phyloP scores from a whole-genome alignment of 495 filamentous ascomycete species.

The Filosporella fistucella region DNA sequence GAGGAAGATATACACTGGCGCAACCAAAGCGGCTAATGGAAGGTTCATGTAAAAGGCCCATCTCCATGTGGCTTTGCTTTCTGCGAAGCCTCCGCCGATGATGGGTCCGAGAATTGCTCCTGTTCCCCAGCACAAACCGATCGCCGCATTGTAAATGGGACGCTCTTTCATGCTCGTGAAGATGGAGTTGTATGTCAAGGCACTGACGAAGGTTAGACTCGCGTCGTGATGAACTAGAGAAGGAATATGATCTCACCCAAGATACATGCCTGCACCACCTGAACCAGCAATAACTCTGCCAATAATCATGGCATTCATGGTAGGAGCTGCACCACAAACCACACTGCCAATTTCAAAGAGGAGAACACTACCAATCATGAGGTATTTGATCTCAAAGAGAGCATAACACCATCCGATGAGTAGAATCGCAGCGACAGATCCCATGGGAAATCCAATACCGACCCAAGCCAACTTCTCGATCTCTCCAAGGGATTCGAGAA shows the following conservation, averaged over 20 bases:
- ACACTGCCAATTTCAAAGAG: conserved; percentile 47
- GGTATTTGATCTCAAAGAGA: conserved; percentile 46
- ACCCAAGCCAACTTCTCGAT: conserved; percentile 54
- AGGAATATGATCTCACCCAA: conserved; percentile 25
- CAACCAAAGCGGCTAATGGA: neutral
- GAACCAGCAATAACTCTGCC: conserved; percentile 38
- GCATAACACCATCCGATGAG: conserved; percentile 30
- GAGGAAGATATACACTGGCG: neutral
- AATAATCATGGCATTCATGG: conserved; percentile 36
- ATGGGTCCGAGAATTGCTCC: conserved; percentile 41
- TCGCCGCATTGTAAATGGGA: conserved; percentile 35
- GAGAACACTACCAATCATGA: conserved; percentile 39
- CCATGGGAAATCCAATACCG: conserved; percentile 46
- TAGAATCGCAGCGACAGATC: conserved; percentile 40
- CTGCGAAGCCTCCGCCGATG: conserved; percentile 35
- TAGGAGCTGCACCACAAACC: conserved; percentile 49
- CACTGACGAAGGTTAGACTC: neutral
- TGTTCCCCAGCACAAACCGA: conserved; percentile 39
- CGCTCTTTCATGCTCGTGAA: conserved; percentile 36
- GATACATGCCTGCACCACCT: conserved; percentile 46
- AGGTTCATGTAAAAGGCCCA: conserved; percentile 24
- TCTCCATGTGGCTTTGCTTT: conserved; percentile 34
- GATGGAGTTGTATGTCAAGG: conserved; percentile 6
- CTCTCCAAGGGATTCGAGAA: conserved; percentile 42
- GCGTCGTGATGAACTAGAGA: neutral